A percentile compares a stretch with the other conserved stretches of the same genome.
Conservation (phyloP, 306 rosid species). For the Crotalaria pallida region DNA sequence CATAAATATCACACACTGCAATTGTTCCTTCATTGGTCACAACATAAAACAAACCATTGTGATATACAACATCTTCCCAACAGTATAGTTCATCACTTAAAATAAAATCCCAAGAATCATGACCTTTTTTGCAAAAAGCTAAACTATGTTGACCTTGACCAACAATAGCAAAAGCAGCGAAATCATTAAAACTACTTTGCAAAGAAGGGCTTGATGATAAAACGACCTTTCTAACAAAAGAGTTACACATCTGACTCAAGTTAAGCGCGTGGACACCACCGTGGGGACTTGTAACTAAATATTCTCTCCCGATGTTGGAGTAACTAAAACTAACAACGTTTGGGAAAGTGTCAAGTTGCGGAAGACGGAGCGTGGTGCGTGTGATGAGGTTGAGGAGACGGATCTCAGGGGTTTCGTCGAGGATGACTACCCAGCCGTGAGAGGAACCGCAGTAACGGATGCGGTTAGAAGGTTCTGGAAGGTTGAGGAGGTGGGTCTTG, state of each 20-base stretch:
- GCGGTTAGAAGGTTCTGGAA: conserved; percentile 39
- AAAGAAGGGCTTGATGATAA: conserved; percentile 42
- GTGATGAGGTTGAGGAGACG: conserved; percentile 58
- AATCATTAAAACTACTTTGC: background rate
- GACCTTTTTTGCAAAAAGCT: conserved; percentile 41
- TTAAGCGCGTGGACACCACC: conserved; percentile 27
- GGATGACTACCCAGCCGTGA: conserved; percentile 57
- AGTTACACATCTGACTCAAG: conserved; percentile 51
- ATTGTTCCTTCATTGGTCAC: conserved; percentile 46
- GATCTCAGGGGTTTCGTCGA: conserved; percentile 49
- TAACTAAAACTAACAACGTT: conserved; percentile 44
- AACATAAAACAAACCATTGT: conserved; percentile 42
- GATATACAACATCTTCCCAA: conserved; percentile 49
- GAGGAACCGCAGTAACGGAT: conserved; percentile 67
- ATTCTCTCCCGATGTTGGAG: conserved; percentile 57
- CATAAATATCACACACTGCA: conserved; percentile 43
- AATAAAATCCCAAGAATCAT: conserved; percentile 42
- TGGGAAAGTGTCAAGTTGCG: conserved; percentile 61
- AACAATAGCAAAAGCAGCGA: conserved; percentile 50
- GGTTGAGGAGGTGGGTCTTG: conserved; percentile 48
- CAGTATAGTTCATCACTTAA: conserved; percentile 13
- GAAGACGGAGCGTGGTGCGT: conserved; percentile 37
- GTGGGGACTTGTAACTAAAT: conserved; percentile 15
- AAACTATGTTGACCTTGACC: conserved; percentile 31
- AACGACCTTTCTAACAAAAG: conserved; percentile 47